A percentile compares a stretch with the other conserved stretches of the same genome.
These are phyloP conservation scores for Chlamydomonas urium DNA, from an alignment of 139 green algal species.

Conservation along the genomic window DNA sequence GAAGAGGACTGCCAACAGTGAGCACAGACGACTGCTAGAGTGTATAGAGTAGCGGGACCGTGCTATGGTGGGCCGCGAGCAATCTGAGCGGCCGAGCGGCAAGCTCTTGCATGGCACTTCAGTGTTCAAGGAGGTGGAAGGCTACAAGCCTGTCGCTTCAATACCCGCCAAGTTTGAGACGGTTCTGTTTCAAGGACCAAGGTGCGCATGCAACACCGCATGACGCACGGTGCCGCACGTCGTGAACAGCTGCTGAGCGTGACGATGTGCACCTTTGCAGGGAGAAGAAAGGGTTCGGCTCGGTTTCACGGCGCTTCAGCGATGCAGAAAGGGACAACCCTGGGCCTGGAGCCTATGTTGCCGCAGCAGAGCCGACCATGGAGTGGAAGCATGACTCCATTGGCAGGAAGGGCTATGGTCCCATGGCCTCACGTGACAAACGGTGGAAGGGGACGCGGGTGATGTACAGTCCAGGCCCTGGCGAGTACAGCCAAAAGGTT, in stretches of 20 bases:
- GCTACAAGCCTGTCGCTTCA: conserved; percentile 7
- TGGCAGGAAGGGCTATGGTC: background rate
- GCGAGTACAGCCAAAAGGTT: too few species aligned
- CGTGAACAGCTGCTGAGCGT: background rate
- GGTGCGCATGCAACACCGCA: too few species aligned
- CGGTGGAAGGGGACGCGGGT: background rate
- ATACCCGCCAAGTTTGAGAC: conserved; percentile 30
- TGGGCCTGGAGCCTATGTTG: conserved; percentile 13
- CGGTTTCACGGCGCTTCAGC: conserved; percentile 3
- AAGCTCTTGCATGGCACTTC: too few species aligned
- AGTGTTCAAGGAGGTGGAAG: too few species aligned
- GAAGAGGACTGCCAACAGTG: too few species aligned
- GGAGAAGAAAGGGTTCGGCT: conserved; percentile 25
- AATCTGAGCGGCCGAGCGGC: too few species aligned
- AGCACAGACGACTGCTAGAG: too few species aligned
- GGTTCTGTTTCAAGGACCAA: conserved; percentile 19
- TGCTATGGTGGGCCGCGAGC: too few species aligned
- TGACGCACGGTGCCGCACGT: too few species aligned
- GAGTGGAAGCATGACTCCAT: conserved; percentile 9
- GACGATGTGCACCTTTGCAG: conserved; percentile 3
- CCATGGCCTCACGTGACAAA: conserved; percentile 7
- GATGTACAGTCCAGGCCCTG: conserved; percentile 7
- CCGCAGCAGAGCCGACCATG: background rate
- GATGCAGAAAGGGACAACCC: conserved; percentile 14
- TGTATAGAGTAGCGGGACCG: too few species aligned